A percentile compares a stretch with the other conserved stretches of the same genome.
These are phyloP conservation scores for Metarhizium sp. DNA, from an alignment of 2,329 filamentous ascomycete genomes.

Conservation along the genomic window DNA sequence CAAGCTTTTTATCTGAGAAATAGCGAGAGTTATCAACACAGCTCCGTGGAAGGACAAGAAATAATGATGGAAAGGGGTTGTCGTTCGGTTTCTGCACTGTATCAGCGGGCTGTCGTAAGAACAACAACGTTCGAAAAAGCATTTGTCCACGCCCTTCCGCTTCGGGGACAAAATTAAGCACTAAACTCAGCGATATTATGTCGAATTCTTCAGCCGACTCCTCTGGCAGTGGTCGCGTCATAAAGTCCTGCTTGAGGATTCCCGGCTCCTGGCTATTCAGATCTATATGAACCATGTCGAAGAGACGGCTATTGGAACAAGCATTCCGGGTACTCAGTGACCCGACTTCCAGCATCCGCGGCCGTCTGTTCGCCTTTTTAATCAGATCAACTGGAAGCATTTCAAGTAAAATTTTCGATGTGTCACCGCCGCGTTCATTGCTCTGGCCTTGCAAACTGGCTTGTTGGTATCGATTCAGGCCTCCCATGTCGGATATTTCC, in stretches of 20 bases:
- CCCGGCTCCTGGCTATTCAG: slow-evolving; percentile 74
- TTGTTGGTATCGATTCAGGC: slow-evolving; percentile 54
- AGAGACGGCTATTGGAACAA: slow-evolving; percentile 62
- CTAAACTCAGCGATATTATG: slow-evolving; percentile 82
- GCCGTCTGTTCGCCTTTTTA: slow-evolving; percentile 14
- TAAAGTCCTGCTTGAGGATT: slow-evolving; percentile 88
- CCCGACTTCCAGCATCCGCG: slow-evolving; percentile 80
- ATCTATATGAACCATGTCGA: slow-evolving; percentile 78
- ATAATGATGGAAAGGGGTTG: slow-evolving; percentile 57
- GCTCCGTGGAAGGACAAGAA: slow-evolving; percentile 80
- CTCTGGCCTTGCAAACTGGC: slow-evolving; percentile 62
- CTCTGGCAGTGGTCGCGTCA: slow-evolving; percentile 69
- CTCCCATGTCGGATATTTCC: slow-evolving; percentile 49
- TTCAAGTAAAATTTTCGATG: slow-evolving; percentile 52
- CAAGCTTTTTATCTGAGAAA: slow-evolving; percentile 60
- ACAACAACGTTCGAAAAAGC: slow-evolving; percentile 66
- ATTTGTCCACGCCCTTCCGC: slow-evolving; percentile 69
- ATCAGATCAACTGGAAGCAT: slow-evolving; percentile 39
- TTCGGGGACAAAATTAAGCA: slow-evolving; percentile 89
- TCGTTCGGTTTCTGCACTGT: slow-evolving; percentile 8
- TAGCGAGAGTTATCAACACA: slow-evolving; percentile 90
- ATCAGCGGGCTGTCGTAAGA: slow-evolving; percentile 38
- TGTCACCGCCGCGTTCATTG: slow-evolving; percentile 57
- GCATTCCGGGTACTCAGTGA: slow-evolving; percentile 77
- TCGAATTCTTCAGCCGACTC: slow-evolving; percentile 62